Base-by-base conservation (phyloP, 176 grass and related monocot species). In the Cenchrus purpureus region DNA sequence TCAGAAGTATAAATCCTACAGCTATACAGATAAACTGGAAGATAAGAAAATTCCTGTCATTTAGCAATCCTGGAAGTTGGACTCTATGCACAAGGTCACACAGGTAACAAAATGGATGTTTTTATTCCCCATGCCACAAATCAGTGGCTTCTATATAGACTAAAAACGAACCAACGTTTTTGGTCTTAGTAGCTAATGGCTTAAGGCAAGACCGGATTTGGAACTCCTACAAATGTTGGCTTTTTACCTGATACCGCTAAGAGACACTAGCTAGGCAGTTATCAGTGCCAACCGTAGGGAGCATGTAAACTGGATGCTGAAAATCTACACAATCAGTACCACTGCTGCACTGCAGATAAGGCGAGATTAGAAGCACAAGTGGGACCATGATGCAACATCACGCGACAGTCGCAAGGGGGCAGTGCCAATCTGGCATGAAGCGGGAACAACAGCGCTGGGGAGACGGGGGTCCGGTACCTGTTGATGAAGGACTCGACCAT, bases 401-500 rank as follows among this genome's bases (percentile, higher is more conserved):
- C 59, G n/a, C 59, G 10, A 5, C 59, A 28, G 2, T 28, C 9
- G n/a, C 19, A 22, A 3, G 20, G 17, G 7, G 37, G 11, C 11
- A 46, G 3, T 40, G 37, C 3, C 37, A 40, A 40, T 40, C 37
- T 13, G 12, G 22, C 4, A 25, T 4, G 22, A 64, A 57, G 67
- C 13, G 11, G 37, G 31, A 73, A 20, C 15, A 48, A 40, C 48
- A 16, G 68, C 10, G 50, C 7, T 46, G 65, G 65, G 17, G 55
- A 56, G 48, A 77, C 31, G 0, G 28, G 49, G 25, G 13, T 34
- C 13, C 82, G 71, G 84, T 87, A 96, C 97, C 86, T 92, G 73
- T 79, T 81, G 25, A 98, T 88, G 74, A 96, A 98, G 54, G 91
- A 91, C 57, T 98, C 90, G 5, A 96, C 93, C 97, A 98, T 91